phyloP scores from a whole-genome alignment of 78 protist species.

The Monocercomonoides exilis region DNA sequence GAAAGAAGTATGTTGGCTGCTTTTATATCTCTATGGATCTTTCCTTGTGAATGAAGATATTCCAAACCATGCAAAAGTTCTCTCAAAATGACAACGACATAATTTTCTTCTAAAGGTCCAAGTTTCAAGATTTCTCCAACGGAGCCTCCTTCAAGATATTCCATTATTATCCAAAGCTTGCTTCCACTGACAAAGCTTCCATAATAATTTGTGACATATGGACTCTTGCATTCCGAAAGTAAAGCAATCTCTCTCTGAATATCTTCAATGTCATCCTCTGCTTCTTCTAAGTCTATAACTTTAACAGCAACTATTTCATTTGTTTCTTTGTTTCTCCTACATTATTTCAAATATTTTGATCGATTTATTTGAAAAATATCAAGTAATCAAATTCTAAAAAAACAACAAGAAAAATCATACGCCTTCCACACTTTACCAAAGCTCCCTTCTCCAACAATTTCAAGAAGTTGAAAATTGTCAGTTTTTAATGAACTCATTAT shows the following conservation, averaged over 20 bases:
- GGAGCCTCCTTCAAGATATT: conserved; percentile 83
- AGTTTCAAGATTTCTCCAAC: conserved; percentile 68
- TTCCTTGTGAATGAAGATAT: conserved; percentile 76
- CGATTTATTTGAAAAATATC: no score
- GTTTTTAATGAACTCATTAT: no score
- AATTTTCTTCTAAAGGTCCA: conserved; percentile 58
- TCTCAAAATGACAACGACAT: conserved; percentile 70
- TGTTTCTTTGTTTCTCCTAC: conserved; percentile 55
- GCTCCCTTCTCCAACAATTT: no score
- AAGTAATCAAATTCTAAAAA: no score
- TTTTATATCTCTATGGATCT: conserved; percentile 93
- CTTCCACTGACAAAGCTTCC: conserved; percentile 64
- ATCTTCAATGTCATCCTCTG: conserved; percentile 90
- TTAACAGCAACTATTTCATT: conserved; percentile 74
- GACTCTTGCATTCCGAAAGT: conserved; percentile 63
- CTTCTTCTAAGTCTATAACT: conserved; percentile 81
- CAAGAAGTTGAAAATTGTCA: no score
- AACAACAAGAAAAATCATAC: no score
- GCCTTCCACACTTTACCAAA: no score
- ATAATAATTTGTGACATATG: conserved; percentile 59
- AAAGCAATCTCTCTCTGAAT: conserved; percentile 74
- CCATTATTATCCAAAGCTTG: conserved; percentile 89
- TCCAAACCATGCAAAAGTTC: conserved; percentile 73
- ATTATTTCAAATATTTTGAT: neutral
- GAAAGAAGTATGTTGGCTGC: conserved; percentile 83